Conservation (phyloP, 2,329 filamentous ascomycete genomes). For the Pseudocercospora pini-densiflorae region DNA sequence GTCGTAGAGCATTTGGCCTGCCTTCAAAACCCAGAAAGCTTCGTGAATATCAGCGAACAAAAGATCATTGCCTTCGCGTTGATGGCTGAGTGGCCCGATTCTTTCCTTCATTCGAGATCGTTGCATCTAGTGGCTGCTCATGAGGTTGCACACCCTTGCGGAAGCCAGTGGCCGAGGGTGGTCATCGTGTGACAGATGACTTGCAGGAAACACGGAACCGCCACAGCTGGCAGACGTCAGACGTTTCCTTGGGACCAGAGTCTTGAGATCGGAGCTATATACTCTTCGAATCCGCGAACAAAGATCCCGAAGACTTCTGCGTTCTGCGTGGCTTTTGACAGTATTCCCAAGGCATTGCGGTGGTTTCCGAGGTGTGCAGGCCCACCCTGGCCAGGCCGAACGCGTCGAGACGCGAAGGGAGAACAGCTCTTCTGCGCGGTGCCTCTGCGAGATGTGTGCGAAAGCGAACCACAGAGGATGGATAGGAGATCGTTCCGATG, state of each 20-base stretch:
- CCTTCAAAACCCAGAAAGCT: no score
- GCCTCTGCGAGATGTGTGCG: not conserved
- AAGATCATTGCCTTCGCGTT: no score
- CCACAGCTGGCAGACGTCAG: slow-evolving; percentile 1
- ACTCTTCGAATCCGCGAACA: not conserved
- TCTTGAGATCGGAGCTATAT: not conserved
- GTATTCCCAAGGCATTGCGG: not conserved
- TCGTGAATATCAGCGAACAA: no score
- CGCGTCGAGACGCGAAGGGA: not conserved
- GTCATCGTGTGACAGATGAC: slow-evolving; percentile 30
- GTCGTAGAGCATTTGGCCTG: no score
- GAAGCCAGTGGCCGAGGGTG: slow-evolving; percentile 4
- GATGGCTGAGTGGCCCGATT: no score
- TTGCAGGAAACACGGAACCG: slow-evolving; percentile 26
- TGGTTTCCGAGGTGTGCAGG: not conserved
- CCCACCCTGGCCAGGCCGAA: not conserved
- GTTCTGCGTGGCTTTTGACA: not conserved
- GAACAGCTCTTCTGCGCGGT: no score
- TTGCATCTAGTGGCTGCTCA: no score
- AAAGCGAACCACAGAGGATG: not conserved
- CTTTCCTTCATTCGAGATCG: no score
- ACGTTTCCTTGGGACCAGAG: not conserved
- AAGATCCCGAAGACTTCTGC: not conserved
- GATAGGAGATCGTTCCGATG: no score
- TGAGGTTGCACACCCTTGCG: not conserved